Conservation (phyloP, 2,329 filamentous ascomycete species). For the Tolypocladium inflatum region DNA sequence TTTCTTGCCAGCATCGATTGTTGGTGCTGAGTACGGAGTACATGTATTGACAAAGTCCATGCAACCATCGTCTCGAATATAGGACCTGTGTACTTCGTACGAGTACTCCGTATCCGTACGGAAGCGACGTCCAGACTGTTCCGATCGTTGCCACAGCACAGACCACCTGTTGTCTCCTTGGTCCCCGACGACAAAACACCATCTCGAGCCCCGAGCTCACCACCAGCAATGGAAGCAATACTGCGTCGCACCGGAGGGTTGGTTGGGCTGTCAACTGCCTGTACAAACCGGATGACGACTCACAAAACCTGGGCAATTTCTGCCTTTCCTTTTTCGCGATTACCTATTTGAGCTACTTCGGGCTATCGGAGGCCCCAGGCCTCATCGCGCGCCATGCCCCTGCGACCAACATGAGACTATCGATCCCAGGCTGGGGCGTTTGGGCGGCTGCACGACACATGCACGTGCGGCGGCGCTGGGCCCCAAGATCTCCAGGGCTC, state of each 20-base stretch:
- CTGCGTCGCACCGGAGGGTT: not conserved
- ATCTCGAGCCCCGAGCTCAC: not conserved
- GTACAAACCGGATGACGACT: not conserved
- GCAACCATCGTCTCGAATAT: too few species aligned
- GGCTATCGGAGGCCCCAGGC: not conserved
- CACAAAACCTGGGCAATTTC: not conserved
- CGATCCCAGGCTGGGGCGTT: not conserved
- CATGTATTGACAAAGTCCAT: too few species aligned
- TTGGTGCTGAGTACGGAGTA: too few species aligned
- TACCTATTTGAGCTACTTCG: too few species aligned
- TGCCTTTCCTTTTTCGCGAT: not conserved
- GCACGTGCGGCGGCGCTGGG: not conserved
- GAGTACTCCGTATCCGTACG: too few species aligned
- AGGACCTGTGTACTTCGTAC: too few species aligned
- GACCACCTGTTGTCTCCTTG: not conserved
- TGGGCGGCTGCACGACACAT: not conserved
- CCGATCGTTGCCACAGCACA: not conserved
- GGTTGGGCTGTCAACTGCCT: not conserved
- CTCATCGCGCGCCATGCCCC: not conserved
- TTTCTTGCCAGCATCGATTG: too few species aligned
- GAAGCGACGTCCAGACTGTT: not conserved
- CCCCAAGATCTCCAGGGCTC: not conserved
- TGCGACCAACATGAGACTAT: not conserved
- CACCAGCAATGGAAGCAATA: not conserved
- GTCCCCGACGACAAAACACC: not conserved